These are phyloP conservation scores for Iberis pinnata DNA, from an alignment of 345 rosid genomes.

Conservation along the genomic window DNA sequence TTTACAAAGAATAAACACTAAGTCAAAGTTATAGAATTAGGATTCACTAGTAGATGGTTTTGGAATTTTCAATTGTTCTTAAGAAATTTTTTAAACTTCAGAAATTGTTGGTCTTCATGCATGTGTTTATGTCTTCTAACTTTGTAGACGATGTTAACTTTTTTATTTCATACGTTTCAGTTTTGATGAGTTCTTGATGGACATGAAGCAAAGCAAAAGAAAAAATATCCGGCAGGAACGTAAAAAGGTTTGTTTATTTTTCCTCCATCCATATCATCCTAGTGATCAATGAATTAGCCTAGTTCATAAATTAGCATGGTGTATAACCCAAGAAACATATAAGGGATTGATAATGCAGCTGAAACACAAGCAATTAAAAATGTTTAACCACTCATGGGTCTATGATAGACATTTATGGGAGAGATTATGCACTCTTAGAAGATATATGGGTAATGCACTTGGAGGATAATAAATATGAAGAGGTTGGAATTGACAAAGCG, in stretches of 20 bases:
- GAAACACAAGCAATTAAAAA: too few species aligned
- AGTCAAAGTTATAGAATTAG: not conserved
- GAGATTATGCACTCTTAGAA: not conserved
- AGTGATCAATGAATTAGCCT: constrained; percentile 1
- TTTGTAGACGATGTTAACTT: not conserved
- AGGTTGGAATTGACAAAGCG: not conserved
- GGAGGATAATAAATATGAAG: not conserved
- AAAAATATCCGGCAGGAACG: constrained; percentile 90
- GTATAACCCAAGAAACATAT: not conserved
- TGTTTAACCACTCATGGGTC: not conserved
- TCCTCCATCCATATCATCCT: not conserved
- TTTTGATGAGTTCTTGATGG: constrained; percentile 95
- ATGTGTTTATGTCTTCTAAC: not conserved
- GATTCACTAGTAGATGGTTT: constrained; percentile 1
- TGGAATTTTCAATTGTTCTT: too few species aligned
- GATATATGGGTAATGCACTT: not conserved
- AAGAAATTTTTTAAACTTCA: too few species aligned
- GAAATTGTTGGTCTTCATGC: too few species aligned
- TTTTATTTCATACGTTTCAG: constrained; percentile 39
- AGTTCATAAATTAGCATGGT: not conserved
- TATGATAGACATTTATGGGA: not conserved
- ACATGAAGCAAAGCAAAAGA: constrained; percentile 87
- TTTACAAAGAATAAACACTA: not conserved
- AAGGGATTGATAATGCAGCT: not conserved
- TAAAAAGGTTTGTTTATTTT: constrained; percentile 54